Conservation (phyloP, 495 filamentous ascomycete genomes). For the Penicillium soppii region DNA sequence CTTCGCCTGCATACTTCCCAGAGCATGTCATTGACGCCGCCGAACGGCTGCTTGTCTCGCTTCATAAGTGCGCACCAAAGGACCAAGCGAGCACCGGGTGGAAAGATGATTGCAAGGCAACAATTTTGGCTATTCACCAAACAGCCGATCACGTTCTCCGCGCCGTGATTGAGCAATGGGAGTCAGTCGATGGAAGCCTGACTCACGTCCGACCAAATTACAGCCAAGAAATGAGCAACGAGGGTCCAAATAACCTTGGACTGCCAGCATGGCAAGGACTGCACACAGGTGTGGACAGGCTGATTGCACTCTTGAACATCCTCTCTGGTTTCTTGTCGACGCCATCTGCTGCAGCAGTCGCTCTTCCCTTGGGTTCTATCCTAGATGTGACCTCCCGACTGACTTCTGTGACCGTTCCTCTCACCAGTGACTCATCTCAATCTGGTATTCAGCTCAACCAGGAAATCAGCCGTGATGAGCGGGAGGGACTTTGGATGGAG, state of each 20-base stretch:
- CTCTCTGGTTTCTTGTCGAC: conserved; percentile 55
- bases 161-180: conserved; percentile 74
- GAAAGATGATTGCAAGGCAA: conserved; percentile 58
- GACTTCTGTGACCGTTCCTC: conserved; percentile 62
- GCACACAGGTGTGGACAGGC: conserved; percentile 64
- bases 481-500: conserved; percentile 67
- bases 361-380: conserved; percentile 62
- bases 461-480: conserved; percentile 73
- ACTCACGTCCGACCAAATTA: conserved; percentile 26
- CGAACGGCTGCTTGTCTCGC: conserved; percentile 60
- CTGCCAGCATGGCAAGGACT: conserved; percentile 71
- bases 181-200: conserved; percentile 48
- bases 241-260: conserved; percentile 43
- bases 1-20: conserved; percentile 38
- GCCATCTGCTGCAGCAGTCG: conserved; percentile 59
- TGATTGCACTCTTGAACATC: conserved; percentile 58
- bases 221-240: conserved; percentile 38
- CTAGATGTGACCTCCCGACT: conserved; percentile 66
- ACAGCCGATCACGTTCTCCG: conserved; percentile 75
- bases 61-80: conserved; percentile 76
- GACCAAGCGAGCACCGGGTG: conserved; percentile 71
- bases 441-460: conserved; percentile 53
- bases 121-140: conserved; percentile 60
- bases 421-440: conserved; percentile 33
- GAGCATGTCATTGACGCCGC: conserved; percentile 49